Conservation (phyloP, 768 basidiomycete species). For the Termitomyces sp. region DNA sequence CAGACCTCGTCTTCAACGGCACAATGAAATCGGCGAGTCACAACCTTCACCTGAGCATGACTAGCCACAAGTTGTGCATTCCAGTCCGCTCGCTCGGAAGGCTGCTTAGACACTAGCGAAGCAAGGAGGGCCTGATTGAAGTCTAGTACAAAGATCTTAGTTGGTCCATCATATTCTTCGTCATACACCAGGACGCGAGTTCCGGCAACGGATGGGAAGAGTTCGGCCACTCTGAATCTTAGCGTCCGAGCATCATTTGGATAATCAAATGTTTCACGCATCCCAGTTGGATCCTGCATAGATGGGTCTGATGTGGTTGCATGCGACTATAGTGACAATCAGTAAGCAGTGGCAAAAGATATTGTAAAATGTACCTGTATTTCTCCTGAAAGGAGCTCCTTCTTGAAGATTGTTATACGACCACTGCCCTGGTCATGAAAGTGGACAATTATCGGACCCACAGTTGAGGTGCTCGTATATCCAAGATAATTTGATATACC, state of each 20-base stretch:
- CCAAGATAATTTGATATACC: no score
- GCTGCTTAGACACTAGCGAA: neutral
- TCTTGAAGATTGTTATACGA: no score
- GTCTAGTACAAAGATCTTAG: constrained; percentile 2
- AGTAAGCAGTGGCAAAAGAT: neutral
- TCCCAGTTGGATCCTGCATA: neutral
- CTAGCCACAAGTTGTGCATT: neutral
- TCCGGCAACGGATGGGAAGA: neutral
- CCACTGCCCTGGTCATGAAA: neutral
- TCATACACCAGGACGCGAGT: neutral
- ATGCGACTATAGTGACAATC: constrained; percentile 2
- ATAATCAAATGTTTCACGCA: neutral
- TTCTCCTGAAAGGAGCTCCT: no score
- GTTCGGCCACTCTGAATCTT: no score
- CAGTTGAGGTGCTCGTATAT: constrained; percentile 60
- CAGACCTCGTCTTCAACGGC: neutral
- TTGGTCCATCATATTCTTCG: neutral
- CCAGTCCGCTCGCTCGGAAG: no score
- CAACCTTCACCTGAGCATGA: neutral
- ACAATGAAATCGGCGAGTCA: neutral
- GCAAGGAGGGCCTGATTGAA: constrained; percentile 3
- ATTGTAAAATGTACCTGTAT: constrained; percentile 1
- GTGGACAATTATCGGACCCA: constrained; percentile 28
- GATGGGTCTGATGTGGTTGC: no score
- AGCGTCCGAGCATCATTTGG: constrained; percentile 5